Conservation (phyloP, 441 rosid species). For the Brassica balearica region DNA sequence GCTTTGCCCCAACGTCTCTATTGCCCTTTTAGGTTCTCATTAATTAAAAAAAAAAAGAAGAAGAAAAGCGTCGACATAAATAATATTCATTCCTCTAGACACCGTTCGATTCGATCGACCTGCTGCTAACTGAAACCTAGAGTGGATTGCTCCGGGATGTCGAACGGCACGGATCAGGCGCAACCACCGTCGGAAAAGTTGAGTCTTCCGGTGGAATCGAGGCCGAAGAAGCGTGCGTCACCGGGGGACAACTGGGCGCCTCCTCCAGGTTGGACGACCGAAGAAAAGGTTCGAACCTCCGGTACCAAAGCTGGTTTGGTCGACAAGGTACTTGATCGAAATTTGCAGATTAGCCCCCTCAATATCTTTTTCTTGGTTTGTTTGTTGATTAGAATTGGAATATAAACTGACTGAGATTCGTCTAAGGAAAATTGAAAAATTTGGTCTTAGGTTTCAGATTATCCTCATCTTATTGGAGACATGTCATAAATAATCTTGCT, state of each 20-base stretch:
- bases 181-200: conserved; percentile 29
- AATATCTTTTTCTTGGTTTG: no score
- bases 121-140: conserved; percentile 21
- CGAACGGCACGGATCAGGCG: conserved; percentile 23
- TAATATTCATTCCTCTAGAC: not conserved
- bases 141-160: conserved; percentile 20
- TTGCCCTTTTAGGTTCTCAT: not conserved
- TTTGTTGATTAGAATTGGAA: no score
- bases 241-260: conserved; percentile 70
- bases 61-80: not conserved
- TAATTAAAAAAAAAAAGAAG: no score
- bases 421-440: no score
- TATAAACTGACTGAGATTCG: no score
- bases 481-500: not conserved
- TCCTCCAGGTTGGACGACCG: conserved; percentile 71
- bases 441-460: no score
- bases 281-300: conserved; percentile 64
- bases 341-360: no score
- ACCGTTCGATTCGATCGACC: not conserved
- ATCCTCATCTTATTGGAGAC: no score
- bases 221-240: conserved; percentile 38
- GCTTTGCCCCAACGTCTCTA: not conserved
- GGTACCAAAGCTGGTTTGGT: conserved; percentile 73
- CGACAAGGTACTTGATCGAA: conserved; percentile 54
- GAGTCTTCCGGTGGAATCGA: conserved; percentile 24